Conservation (phyloP, 805 yeast species). For the Lipomyces orientalis region DNA sequence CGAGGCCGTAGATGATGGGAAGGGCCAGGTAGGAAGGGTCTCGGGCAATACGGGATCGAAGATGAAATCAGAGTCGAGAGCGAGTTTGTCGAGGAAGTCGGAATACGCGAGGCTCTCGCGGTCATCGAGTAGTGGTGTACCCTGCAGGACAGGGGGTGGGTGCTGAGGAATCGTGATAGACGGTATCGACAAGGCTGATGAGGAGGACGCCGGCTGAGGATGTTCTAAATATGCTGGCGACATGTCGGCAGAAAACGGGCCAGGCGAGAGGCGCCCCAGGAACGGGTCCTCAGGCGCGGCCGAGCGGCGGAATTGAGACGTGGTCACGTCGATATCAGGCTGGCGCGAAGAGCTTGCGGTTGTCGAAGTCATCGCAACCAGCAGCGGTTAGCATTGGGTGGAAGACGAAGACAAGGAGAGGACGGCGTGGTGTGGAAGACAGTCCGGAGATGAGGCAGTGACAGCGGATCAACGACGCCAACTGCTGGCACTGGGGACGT, state of each 20-base stretch:
- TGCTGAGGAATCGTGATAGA: slow-evolving; percentile 22
- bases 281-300: slow-evolving; percentile 1
- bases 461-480: not conserved
- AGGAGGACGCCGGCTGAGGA: not conserved
- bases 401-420: not conserved
- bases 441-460: not conserved
- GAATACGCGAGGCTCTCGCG: slow-evolving; percentile 43
- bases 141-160: slow-evolving; percentile 15
- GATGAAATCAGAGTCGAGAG: slow-evolving; percentile 43
- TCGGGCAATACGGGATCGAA: slow-evolving; percentile 44
- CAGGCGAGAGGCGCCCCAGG: slow-evolving; percentile 1
- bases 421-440: not conserved
- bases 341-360: not conserved
- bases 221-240: slow-evolving; percentile 1
- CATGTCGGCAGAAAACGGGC: not conserved
- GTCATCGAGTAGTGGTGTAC: slow-evolving; percentile 40
- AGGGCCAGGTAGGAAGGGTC: slow-evolving; percentile 19
- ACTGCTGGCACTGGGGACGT: not conserved
- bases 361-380: not conserved
- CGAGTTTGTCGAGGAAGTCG: slow-evolving; percentile 43
- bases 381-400: not conserved
- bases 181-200: slow-evolving; percentile 8
- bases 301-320: not conserved
- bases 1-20: slow-evolving; percentile 1
- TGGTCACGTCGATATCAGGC: not conserved